These are phyloP conservation scores for Solanum pimpinellifolium DNA, from an alignment of 257 asterid genomes.

Conservation along the genomic window DNA sequence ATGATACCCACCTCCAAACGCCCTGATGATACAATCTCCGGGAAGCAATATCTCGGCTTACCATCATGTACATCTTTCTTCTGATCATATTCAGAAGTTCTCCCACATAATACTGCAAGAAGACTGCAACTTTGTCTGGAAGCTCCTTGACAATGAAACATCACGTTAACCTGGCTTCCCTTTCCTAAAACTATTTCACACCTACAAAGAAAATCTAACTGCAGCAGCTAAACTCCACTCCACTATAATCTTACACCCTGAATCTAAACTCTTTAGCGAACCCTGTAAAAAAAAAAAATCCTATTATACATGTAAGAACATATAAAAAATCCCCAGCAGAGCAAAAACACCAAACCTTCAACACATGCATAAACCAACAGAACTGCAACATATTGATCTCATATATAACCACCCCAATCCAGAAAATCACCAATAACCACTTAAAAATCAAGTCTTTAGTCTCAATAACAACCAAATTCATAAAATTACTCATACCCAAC, in stretches of 20 bases:
- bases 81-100: slow-evolving; percentile 27
- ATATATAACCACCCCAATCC: neutral
- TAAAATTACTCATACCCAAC: neutral
- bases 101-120: slow-evolving; percentile 57
- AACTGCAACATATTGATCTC: neutral
- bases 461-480: neutral
- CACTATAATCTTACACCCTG: neutral
- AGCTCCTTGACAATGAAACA: slow-evolving; percentile 86
- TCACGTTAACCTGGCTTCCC: slow-evolving; percentile 5
- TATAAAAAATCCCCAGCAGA: neutral
- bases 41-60: slow-evolving; percentile 46
- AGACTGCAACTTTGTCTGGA: slow-evolving; percentile 68
- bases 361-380: neutral
- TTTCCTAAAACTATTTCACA: neutral
- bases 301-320: neutral
- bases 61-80: slow-evolving; percentile 34
- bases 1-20: slow-evolving; percentile 66
- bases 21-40: slow-evolving; percentile 64
- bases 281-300: neutral
- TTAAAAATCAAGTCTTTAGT: neutral
- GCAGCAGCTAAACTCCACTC: neutral
- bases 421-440: neutral
- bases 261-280: neutral
- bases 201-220: neutral
- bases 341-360: neutral